Evolutionary conservation across 2,329 filamentous ascomycete species (phyloP).

Genomic region (Thielaviopsis musarum): DNA sequence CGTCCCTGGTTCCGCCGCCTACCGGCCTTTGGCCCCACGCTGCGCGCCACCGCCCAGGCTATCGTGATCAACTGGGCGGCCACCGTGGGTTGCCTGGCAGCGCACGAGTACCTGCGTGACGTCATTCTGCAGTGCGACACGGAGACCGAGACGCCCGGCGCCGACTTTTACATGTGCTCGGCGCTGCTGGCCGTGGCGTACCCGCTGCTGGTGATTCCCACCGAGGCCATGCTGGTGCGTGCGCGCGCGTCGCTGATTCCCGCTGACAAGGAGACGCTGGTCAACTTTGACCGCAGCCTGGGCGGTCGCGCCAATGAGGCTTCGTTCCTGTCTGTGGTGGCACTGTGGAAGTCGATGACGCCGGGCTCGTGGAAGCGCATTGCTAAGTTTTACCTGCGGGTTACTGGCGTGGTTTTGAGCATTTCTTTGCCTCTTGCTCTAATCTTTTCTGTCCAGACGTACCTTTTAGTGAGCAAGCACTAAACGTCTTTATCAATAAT

Average conservation of each 20-base stretch:
- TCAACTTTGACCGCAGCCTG: conserved; percentile 82
- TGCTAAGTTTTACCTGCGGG: conserved; percentile 54
- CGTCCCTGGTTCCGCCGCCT: conserved; percentile 54
- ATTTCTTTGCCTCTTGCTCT: conserved; percentile 23
- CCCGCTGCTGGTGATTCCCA: conserved; percentile 48
- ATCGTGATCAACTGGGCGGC: conserved; percentile 45
- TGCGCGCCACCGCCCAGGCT: conserved; percentile 52
- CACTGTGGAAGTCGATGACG: conserved; percentile 58
- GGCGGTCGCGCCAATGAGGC: conserved; percentile 57
- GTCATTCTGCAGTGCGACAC: conserved; percentile 21
- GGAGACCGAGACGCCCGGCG: conserved; percentile 16
- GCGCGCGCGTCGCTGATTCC: conserved; percentile 78
- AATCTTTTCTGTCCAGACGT: conserved; percentile 17
- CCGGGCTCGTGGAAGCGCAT: conserved; percentile 54
- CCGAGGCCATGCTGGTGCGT: conserved; percentile 59
- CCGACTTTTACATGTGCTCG: neutral
- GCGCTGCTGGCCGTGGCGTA: conserved; percentile 26
- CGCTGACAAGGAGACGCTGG: conserved; percentile 64
- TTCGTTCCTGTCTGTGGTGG: conserved; percentile 44
- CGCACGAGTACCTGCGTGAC: conserved; percentile 27
- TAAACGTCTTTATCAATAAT: neutral
- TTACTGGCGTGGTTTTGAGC: conserved; percentile 20
- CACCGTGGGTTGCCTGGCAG: conserved; percentile 29
- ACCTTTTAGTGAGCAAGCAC: neutral
- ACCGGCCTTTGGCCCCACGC: conserved; percentile 44